phyloP scores from a whole-genome alignment of 2,329 filamentous ascomycete species.

The Elsinoe australis region DNA sequence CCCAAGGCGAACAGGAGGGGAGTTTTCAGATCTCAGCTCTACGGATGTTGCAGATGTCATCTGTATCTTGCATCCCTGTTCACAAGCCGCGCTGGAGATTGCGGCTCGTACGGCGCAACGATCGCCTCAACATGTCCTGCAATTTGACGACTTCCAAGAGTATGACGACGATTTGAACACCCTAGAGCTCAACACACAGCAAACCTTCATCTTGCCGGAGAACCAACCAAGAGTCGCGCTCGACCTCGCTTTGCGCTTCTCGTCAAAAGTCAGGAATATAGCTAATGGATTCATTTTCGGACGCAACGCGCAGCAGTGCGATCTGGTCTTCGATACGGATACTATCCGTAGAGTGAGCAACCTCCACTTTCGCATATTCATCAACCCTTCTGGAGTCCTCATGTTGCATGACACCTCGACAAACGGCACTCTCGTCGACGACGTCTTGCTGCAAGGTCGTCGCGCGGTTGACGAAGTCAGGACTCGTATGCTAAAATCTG shows the following conservation, averaged over 20 bases:
- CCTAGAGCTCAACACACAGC: conserved; percentile 31
- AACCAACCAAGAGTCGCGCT: conserved; percentile 31
- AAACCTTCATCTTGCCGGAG: conserved; percentile 45
- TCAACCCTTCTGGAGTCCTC: conserved; percentile 75
- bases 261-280: conserved; percentile 61
- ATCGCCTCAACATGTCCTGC: conserved; percentile 55
- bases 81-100: conserved; percentile 62
- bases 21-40: conserved; percentile 74
- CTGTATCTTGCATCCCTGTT: conserved; percentile 76
- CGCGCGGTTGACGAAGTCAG: conserved; percentile 36
- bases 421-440: conserved; percentile 89
- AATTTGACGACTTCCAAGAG: conserved; percentile 32
- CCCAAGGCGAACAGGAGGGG: conserved; percentile 67
- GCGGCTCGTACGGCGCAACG: conserved; percentile 50
- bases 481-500: conserved; percentile 60
- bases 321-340: conserved; percentile 61
- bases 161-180: conserved; percentile 30
- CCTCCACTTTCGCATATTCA: conserved; percentile 87
- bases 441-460: conserved; percentile 55
- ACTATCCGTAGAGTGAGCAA: conserved; percentile 74
- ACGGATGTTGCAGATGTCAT: conserved; percentile 82
- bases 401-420: conserved; percentile 93
- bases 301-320: conserved; percentile 62
- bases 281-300: conserved; percentile 77
- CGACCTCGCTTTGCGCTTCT: conserved; percentile 75